Percentiles rank a stretch among this genome's conserved stretches.
These are phyloP conservation scores for Purpureocillium takamizusanense DNA, from an alignment of 2,329 filamentous ascomycete species.

Conservation along the genomic window DNA sequence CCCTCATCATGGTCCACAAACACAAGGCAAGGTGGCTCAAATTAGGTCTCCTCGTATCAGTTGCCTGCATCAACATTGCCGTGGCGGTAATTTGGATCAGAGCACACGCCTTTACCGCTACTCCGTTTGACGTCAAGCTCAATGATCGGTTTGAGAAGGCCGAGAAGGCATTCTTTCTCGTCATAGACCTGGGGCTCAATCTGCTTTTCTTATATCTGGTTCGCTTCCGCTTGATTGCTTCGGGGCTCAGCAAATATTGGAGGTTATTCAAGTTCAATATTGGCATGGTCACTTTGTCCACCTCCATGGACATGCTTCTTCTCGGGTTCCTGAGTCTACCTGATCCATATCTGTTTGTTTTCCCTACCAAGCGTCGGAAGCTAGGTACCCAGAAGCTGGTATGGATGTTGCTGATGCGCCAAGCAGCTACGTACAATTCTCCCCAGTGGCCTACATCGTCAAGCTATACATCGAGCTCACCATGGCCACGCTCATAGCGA, in stretches of 20 bases:
- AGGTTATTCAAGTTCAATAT: conserved; percentile 39
- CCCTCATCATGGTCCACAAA: conserved; percentile 29
- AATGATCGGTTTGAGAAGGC: conserved; percentile 14
- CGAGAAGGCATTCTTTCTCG: conserved; percentile 37
- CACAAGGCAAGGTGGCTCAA: conserved; percentile 23
- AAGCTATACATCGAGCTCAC: conserved; percentile 45
- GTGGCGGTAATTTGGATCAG: conserved; percentile 32
- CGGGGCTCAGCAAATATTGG: conserved; percentile 40
- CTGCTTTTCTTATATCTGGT: conserved; percentile 38
- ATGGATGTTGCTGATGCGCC: conserved; percentile 1
- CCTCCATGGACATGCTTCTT: conserved; percentile 33
- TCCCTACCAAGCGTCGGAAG: conserved; percentile 2
- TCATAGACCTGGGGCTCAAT: conserved; percentile 39
- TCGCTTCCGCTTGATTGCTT: conserved; percentile 33
- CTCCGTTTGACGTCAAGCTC: conserved; percentile 2
- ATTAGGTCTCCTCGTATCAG: conserved; percentile 22
- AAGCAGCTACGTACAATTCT: conserved; percentile 33
- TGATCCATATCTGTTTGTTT: conserved; percentile 1
- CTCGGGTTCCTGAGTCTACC: conserved; percentile 14
- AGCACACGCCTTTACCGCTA: conserved; percentile 15
- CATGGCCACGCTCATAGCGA: conserved; percentile 41
- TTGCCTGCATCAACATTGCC: conserved; percentile 26
- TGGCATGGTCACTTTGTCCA: conserved; percentile 35
- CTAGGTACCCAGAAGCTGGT: too few species aligned
- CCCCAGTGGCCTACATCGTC: conserved; percentile 40